A percentile compares a stretch with the other conserved stretches of the same genome.
These are phyloP conservation scores for Wickerhamiella bombiphila DNA, from an alignment of 805 yeast genomes.

Conservation along the genomic window DNA sequence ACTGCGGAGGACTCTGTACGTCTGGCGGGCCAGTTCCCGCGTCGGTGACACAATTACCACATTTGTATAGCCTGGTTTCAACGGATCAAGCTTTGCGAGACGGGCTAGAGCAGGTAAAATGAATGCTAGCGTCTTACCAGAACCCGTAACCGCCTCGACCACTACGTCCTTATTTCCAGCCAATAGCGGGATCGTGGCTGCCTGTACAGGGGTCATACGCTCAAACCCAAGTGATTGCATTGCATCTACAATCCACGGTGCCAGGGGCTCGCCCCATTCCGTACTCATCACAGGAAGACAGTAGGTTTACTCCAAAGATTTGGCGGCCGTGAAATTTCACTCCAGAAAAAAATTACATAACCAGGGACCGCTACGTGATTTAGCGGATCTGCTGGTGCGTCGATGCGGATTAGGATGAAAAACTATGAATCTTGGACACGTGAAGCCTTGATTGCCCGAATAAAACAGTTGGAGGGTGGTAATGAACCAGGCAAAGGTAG, in stretches of 20 bases:
- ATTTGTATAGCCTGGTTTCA: slow-evolving; percentile 46
- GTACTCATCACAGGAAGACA: neutral
- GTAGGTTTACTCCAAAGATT: neutral
- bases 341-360: slow-evolving; percentile 6
- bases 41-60: slow-evolving; percentile 64
- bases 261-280: slow-evolving; percentile 18
- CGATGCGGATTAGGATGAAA: too few relatives aligned
- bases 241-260: slow-evolving; percentile 35
- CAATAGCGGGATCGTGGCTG: slow-evolving; percentile 79
- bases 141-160: slow-evolving; percentile 94
- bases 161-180: slow-evolving; percentile 82
- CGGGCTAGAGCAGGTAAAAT: slow-evolving; percentile 49
- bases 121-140: slow-evolving; percentile 94
- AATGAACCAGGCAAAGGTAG: neutral
- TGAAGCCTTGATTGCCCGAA: slow-evolving; percentile 43
- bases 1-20: slow-evolving; percentile 46
- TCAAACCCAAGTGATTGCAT: slow-evolving; percentile 59
- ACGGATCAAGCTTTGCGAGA: slow-evolving; percentile 20
- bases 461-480: slow-evolving; percentile 39
- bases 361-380: too few relatives aligned
- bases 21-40: slow-evolving; percentile 38
- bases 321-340: too few relatives aligned
- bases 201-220: slow-evolving; percentile 93
- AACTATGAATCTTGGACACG: slow-evolving; percentile 37
- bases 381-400: too few relatives aligned